A percentile compares a stretch with the other conserved stretches of the same genome.
These are phyloP conservation scores for Pyrenophora tritici-repentis DNA, from an alignment of 2,329 filamentous ascomycete species.

Conservation along the genomic window DNA sequence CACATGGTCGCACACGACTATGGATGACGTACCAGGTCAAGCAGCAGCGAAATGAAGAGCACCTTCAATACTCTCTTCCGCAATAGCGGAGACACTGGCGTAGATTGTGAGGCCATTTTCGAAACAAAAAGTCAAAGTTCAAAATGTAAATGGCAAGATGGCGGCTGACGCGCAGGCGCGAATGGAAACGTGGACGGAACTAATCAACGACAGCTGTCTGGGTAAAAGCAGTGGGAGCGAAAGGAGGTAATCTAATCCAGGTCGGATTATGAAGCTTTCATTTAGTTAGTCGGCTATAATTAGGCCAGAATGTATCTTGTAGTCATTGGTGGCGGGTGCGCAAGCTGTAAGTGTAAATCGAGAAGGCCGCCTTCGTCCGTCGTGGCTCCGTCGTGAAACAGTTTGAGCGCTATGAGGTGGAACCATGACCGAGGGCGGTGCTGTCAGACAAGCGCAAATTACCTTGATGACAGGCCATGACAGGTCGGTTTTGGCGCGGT, in stretches of 20 bases:
- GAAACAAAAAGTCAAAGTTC: neutral
- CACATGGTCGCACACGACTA: constrained; percentile 14
- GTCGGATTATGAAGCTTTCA: constrained; percentile 12
- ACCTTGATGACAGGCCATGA: constrained; percentile 19
- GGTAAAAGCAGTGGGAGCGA: constrained; percentile 20
- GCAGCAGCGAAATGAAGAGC: constrained; percentile 83
- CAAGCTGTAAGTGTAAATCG: constrained; percentile 11
- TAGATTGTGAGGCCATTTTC: constrained; percentile 33
- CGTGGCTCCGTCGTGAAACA: constrained; percentile 20
- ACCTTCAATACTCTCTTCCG: constrained; percentile 85
- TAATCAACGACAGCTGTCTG: constrained; percentile 16
- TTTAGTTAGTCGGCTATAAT: constrained; percentile 17
- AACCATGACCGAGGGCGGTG: constrained; percentile 9
- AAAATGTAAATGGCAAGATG: neutral
- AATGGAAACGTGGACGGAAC: constrained; percentile 17
- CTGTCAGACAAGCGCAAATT: constrained; percentile 15
- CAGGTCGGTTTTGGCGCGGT: constrained; percentile 11
- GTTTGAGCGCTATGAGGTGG: constrained; percentile 7
- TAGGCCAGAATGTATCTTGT: constrained; percentile 17
- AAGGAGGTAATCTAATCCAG: constrained; percentile 11
- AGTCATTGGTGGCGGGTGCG: constrained; percentile 11
- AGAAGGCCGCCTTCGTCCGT: constrained; percentile 12
- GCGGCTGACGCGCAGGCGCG: neutral
- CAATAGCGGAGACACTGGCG: constrained; percentile 50
- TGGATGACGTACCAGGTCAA: constrained; percentile 74